These are phyloP conservation scores for Pseudocercospora eumusae DNA, from an alignment of 2,329 filamentous ascomycete genomes.

Conservation along the genomic window DNA sequence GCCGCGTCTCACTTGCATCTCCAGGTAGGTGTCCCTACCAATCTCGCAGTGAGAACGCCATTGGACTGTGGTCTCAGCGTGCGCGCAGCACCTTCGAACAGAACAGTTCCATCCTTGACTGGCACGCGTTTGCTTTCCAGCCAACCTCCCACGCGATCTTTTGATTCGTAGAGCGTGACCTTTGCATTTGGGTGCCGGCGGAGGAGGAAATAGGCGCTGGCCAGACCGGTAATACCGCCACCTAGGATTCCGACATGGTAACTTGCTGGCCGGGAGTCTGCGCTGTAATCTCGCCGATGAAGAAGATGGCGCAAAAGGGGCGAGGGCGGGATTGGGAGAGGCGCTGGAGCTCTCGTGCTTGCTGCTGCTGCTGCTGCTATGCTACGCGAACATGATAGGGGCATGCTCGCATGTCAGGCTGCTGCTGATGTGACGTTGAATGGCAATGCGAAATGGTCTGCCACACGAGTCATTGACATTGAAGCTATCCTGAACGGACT, in stretches of 20 bases:
- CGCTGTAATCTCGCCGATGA: constrained; percentile 18
- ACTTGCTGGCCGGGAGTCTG: constrained; percentile 18
- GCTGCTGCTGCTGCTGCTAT: neutral
- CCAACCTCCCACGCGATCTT: constrained; percentile 76
- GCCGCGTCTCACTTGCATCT: constrained; percentile 26
- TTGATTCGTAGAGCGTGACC: constrained; percentile 80
- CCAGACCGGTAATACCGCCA: constrained; percentile 79
- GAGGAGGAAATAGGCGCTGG: constrained; percentile 74
- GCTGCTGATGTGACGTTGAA: neutral
- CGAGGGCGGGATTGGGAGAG: neutral
- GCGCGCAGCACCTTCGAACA: constrained; percentile 83
- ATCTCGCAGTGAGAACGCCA: constrained; percentile 66
- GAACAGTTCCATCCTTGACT: constrained; percentile 63
- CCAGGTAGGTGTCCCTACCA: constrained; percentile 57
- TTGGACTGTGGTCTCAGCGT: constrained; percentile 65
- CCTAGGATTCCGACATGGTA: constrained; percentile 68
- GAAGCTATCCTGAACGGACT: neutral
- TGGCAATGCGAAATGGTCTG: neutral
- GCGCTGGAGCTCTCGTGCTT: constrained; percentile 1
- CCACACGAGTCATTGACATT: neutral
- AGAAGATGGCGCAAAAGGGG: neutral
- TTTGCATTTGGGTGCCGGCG: constrained; percentile 66
- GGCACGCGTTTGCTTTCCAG: constrained; percentile 66
- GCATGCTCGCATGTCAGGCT: neutral
- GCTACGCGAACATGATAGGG: neutral